These are phyloP conservation scores for Leptodontidium sp. DNA, from an alignment of 2,329 filamentous ascomycete species.

Conservation along the genomic window DNA sequence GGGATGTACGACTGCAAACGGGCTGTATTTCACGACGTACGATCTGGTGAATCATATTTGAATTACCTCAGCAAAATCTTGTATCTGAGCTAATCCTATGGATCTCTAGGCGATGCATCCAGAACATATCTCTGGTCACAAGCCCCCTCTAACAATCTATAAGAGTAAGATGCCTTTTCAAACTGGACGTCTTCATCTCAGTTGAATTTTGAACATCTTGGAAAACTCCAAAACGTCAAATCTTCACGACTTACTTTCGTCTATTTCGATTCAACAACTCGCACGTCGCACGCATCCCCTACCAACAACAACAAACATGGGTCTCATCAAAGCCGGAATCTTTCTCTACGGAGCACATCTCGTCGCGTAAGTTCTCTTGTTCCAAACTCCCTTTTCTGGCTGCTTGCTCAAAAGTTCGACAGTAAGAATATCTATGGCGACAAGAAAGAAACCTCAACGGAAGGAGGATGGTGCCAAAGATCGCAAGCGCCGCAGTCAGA, in stretches of 20 bases:
- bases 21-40: conserved; percentile 3
- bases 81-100: neutral
- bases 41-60: conserved; percentile 3
- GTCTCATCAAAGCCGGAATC: conserved; percentile 25
- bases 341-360: conserved; percentile 19
- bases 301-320: conserved; percentile 11
- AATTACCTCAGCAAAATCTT: neutral
- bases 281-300: too few relatives aligned
- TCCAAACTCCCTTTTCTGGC: too few relatives aligned
- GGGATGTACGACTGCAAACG: neutral
- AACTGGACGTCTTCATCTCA: neutral
- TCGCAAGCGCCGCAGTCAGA: neutral
- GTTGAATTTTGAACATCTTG: neutral
- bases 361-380: conserved; percentile 12
- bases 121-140: neutral
- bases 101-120: neutral
- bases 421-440: conserved; percentile 21
- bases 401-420: neutral
- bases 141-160: neutral
- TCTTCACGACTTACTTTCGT: neutral
- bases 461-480: neutral
- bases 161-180: neutral
- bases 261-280: too few relatives aligned
- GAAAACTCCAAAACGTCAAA: neutral
- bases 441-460: neutral